A percentile compares a stretch with the other conserved stretches of the same genome.
These are phyloP conservation scores for Hypoxylon perforatum DNA, from an alignment of 495 filamentous ascomycete species.

Conservation along the genomic window DNA sequence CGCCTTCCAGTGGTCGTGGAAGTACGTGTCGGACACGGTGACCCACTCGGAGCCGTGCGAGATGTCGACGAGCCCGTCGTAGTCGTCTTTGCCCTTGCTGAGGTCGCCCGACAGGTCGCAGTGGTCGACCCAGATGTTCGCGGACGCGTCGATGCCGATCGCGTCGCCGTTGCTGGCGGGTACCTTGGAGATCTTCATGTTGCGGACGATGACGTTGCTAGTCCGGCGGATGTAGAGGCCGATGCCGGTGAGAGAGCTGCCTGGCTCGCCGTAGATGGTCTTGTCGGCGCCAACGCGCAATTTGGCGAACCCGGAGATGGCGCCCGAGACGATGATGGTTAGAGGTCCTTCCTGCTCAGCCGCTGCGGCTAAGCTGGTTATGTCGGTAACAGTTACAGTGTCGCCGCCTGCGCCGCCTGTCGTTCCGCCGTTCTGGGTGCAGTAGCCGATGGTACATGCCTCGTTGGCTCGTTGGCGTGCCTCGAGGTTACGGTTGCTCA, in stretches of 20 bases:
- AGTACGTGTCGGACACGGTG: slow-evolving; percentile 62
- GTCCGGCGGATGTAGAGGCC: slow-evolving; percentile 60
- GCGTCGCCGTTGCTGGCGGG: slow-evolving; percentile 68
- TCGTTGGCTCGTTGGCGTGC: slow-evolving; percentile 38
- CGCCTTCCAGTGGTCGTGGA: slow-evolving; percentile 75
- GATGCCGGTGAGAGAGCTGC: slow-evolving; percentile 53
- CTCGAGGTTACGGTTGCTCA: slow-evolving; percentile 4
- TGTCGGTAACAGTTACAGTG: slow-evolving; percentile 64
- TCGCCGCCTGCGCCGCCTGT: slow-evolving; percentile 65
- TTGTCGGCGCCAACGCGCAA: slow-evolving; percentile 62
- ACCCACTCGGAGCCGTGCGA: slow-evolving; percentile 65
- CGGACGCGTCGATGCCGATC: slow-evolving; percentile 65
- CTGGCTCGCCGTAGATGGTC: slow-evolving; percentile 57
- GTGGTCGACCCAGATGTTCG: slow-evolving; percentile 77
- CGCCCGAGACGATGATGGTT: slow-evolving; percentile 59
- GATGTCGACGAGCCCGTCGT: slow-evolving; percentile 74
- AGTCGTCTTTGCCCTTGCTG: slow-evolving; percentile 71
- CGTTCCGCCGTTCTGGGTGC: slow-evolving; percentile 52
- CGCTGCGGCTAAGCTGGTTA: slow-evolving; percentile 57
- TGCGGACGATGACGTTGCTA: slow-evolving; percentile 69
- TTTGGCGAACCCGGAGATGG: slow-evolving; percentile 56
- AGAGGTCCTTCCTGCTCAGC: slow-evolving; percentile 55
- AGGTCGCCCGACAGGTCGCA: slow-evolving; percentile 70
- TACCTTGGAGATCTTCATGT: slow-evolving; percentile 70
- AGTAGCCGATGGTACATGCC: slow-evolving; percentile 49